Evolutionary conservation across 2,329 filamentous ascomycete species (phyloP).

Genomic region (Harringtonia lauricola): DNA sequence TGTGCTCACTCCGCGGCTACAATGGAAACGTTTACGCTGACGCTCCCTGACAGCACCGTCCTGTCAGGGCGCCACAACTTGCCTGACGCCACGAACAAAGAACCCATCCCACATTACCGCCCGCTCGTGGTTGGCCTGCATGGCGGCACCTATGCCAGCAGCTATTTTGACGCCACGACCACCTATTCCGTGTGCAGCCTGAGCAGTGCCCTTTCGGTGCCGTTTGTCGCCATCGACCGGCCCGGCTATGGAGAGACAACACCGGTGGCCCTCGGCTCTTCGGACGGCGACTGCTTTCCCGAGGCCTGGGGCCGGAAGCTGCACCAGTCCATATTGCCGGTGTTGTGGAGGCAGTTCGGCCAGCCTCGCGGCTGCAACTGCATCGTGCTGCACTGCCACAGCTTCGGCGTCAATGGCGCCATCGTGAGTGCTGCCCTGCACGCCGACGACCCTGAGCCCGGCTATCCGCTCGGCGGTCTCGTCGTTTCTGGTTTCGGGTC

Average conservation of each 20-base stretch:
- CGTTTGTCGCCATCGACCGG: constrained; percentile 14
- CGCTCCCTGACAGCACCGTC: constrained; percentile 2
- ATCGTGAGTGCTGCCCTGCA: constrained; percentile 11
- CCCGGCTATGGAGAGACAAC: constrained; percentile 12
- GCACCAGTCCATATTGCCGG: constrained; percentile 10
- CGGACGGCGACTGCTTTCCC: constrained; percentile 5
- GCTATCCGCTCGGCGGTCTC: constrained; percentile 13
- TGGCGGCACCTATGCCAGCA: constrained; percentile 11
- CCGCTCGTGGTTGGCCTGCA: constrained; percentile 13
- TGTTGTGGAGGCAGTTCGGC: constrained; percentile 12
- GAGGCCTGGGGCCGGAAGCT: constrained; percentile 7
- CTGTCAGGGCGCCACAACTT: constrained; percentile 3
- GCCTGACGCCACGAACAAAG: neutral
- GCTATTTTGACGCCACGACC: constrained; percentile 13
- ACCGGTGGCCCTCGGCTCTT: constrained; percentile 5
- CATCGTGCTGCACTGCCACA: constrained; percentile 14
- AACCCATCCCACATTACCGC: neutral
- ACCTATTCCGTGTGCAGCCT: constrained; percentile 6
- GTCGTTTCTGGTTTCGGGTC: constrained; percentile 14
- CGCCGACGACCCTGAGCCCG: neutral
- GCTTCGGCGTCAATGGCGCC: constrained; percentile 10
- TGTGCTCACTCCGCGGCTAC: too few relatives aligned
- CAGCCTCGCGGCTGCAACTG: constrained; percentile 8
- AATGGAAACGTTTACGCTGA: constrained; percentile 7
- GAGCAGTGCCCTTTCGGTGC: constrained; percentile 11